Percentiles rank a stretch among this genome's conserved stretches.
phyloP scores from a whole-genome alignment of 257 asterid species.

The Plantago ovata region DNA sequence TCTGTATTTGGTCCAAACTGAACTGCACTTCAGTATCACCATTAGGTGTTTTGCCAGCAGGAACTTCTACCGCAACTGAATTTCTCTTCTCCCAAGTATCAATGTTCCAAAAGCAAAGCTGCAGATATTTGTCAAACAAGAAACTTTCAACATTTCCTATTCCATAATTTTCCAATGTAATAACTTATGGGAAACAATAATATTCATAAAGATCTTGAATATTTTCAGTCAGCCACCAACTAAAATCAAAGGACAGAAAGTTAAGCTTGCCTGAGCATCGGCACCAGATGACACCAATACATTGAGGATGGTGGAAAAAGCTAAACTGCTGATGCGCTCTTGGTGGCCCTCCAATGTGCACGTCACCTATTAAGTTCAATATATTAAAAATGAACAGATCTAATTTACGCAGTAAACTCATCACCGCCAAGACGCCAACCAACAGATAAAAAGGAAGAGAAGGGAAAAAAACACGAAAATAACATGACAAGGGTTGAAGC shows the following conservation, averaged over 20 bases:
- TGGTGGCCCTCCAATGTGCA: conserved; percentile 84
- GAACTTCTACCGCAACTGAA: conserved; percentile 69
- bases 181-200: not conserved
- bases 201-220: not conserved
- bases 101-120: conserved; percentile 95
- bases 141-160: conserved; percentile 14
- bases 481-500: conserved; percentile 8
- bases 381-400: conserved; percentile 13
- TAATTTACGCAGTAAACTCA: not conserved
- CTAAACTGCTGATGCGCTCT: conserved; percentile 88
- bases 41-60: conserved; percentile 79
- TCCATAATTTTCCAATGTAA: not conserved
- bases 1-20: conserved; percentile 72
- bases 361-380: conserved; percentile 50
- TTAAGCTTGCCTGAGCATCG: conserved; percentile 76
- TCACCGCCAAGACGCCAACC: not conserved
- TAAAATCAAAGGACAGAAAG: conserved; percentile 9
- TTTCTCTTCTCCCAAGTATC: conserved; percentile 94
- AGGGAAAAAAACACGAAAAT: not conserved
- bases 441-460: not conserved
- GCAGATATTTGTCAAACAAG: conserved; percentile 20
- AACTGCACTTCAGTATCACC: conserved; percentile 97
- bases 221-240: not conserved
- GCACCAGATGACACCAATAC: conserved; percentile 93
- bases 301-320: conserved; percentile 77